phyloP scores from a whole-genome alignment of 495 filamentous ascomycete genomes.

The Rusavskia elegans region DNA sequence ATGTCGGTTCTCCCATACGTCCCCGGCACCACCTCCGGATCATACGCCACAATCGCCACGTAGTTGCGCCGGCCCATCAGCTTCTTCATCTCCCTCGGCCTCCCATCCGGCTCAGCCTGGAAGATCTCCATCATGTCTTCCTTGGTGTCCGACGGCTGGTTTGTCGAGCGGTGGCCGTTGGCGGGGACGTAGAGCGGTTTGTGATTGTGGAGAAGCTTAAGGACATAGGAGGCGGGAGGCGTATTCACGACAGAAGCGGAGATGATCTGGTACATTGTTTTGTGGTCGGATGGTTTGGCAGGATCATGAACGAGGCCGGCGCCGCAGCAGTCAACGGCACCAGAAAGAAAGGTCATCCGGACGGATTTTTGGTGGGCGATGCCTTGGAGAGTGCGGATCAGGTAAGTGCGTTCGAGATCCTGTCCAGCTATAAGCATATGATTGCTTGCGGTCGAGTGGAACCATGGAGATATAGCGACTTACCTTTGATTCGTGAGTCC shows the following conservation, averaged over 20 bases:
- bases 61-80: conserved; percentile 91
- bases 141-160: conserved; percentile 64
- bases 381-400: conserved; percentile 87
- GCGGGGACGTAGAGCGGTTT: conserved; percentile 78
- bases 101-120: conserved; percentile 71
- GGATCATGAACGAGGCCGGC: conserved; percentile 94
- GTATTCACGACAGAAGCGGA: conserved; percentile 80
- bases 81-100: conserved; percentile 63
- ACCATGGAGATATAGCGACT: neutral
- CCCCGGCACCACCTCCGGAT: conserved; percentile 58
- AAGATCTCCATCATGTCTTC: conserved; percentile 99
- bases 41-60: conserved; percentile 83
- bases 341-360: conserved; percentile 91
- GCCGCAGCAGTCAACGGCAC: conserved; percentile 80
- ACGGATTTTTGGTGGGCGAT: conserved; percentile 87
- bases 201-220: conserved; percentile 83
- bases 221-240: conserved; percentile 65
- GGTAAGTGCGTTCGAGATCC: conserved; percentile 90
- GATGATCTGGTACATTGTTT: conserved; percentile 98
- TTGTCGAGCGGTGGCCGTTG: conserved; percentile 70
- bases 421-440: conserved; percentile 11
- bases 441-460: neutral
- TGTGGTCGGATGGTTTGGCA: conserved; percentile 76
- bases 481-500: conserved; percentile 93
- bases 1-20: conserved; percentile 29